phyloP scores from a whole-genome alignment of 1,139 yeast species.

The Pichia sp. region DNA sequence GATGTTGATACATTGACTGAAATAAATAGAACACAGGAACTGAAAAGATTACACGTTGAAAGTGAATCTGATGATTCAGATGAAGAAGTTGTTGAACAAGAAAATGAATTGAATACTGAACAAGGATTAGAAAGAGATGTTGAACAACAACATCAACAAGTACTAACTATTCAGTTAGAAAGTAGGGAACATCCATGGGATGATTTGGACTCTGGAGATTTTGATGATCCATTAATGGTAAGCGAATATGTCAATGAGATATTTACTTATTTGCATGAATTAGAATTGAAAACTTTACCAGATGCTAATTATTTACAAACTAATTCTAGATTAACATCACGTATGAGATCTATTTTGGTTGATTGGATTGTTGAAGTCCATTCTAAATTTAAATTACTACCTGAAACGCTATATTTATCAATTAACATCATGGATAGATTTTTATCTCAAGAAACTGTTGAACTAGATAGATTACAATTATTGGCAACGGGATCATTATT shows the following conservation, averaged over 20 bases:
- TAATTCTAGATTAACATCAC: no score
- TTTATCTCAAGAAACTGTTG: constrained; percentile 72
- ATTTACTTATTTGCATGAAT: constrained; percentile 67
- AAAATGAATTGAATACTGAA: background rate
- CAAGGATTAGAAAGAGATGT: background rate
- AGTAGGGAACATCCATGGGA: no score
- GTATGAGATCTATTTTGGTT: constrained; percentile 81
- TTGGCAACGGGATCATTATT: constrained; percentile 87
- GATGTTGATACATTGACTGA: constrained; percentile 23
- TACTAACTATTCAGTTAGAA: no score
- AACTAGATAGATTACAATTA: constrained; percentile 77
- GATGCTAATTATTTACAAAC: constrained; percentile 66
- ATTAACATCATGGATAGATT: constrained; percentile 89
- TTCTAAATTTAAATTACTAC: constrained; percentile 73
- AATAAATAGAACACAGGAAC: constrained; percentile 20
- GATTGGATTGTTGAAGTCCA: constrained; percentile 97
- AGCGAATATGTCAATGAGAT: constrained; percentile 88
- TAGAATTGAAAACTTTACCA: constrained; percentile 74
- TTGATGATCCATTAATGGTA: constrained; percentile 90
- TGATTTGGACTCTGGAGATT: constrained; percentile 86
- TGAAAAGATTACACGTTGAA: constrained; percentile 30
- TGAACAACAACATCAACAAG: background rate
- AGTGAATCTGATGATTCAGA: constrained; percentile 11
- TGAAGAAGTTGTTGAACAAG: background rate
- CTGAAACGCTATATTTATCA: constrained; percentile 85